phyloP scores from a whole-genome alignment of 345 rosid species.

The Hypericum androsaemum region DNA sequence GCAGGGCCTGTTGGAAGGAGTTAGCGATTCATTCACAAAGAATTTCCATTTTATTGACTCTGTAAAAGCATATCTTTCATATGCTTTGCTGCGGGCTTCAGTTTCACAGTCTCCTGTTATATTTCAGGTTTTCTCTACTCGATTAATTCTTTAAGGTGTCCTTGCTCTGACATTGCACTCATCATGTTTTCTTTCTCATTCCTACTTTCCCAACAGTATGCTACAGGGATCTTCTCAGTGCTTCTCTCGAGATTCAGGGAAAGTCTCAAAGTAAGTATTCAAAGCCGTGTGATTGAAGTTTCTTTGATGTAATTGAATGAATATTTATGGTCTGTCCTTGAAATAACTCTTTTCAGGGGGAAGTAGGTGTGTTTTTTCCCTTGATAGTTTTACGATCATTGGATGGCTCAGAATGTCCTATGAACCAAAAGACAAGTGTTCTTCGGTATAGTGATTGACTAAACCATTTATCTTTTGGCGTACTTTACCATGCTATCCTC shows the following conservation, averaged over 20 bases:
- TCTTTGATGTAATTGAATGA: slow-evolving; percentile 7
- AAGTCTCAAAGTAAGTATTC: slow-evolving; percentile 76
- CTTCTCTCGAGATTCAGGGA: slow-evolving; percentile 85
- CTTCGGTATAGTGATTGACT: slow-evolving; percentile 46
- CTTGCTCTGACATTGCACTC: background rate
- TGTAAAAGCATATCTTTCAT: slow-evolving; percentile 93
- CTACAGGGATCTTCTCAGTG: slow-evolving; percentile 89
- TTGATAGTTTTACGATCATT: slow-evolving; percentile 79
- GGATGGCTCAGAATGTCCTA: slow-evolving; percentile 66
- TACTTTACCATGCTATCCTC: background rate
- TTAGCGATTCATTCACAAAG: slow-evolving; percentile 85
- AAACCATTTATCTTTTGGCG: background rate
- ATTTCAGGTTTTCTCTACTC: slow-evolving; percentile 62
- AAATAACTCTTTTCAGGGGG: slow-evolving; percentile 51
- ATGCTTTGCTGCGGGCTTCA: slow-evolving; percentile 90
- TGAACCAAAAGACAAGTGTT: slow-evolving; percentile 74
- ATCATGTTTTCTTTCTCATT: slow-evolving; percentile 10
- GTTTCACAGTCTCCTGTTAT: slow-evolving; percentile 80
- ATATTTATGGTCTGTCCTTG: background rate
- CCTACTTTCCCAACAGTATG: slow-evolving; percentile 57
- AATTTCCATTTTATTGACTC: slow-evolving; percentile 96
- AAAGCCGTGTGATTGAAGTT: slow-evolving; percentile 5
- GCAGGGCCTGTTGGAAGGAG: slow-evolving; percentile 94
- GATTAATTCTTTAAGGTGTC: too few species aligned
- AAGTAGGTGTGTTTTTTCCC: slow-evolving; percentile 91